These are phyloP conservation scores for Pluteus cervinus DNA, from an alignment of 768 basidiomycete genomes.

Conservation along the genomic window DNA sequence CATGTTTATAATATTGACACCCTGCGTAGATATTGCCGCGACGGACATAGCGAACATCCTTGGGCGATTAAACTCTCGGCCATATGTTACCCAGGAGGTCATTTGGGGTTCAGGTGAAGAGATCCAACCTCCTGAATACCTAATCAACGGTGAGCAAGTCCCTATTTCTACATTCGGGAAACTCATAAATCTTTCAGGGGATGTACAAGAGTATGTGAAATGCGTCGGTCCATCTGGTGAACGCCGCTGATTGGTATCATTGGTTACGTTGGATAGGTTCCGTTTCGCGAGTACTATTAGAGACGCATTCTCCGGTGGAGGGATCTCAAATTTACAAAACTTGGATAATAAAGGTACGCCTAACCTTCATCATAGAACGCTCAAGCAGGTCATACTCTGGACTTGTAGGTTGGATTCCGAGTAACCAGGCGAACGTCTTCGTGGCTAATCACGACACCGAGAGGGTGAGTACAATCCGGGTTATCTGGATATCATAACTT, in stretches of 20 bases:
- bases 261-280: constrained; percentile 32
- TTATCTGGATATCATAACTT: too few relatives aligned
- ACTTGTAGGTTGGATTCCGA: constrained; percentile 48
- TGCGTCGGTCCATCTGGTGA: too few relatives aligned
- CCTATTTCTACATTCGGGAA: neutral
- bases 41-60: constrained; percentile 51
- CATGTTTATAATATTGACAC: neutral
- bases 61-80: constrained; percentile 29
- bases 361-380: neutral
- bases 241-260: neutral
- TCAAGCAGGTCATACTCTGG: neutral
- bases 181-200: constrained; percentile 25
- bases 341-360: constrained; percentile 42
- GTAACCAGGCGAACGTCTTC: constrained; percentile 53
- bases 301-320: constrained; percentile 44
- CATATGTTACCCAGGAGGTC: constrained; percentile 64
- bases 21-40: constrained; percentile 42
- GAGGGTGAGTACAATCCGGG: constrained; percentile 25
- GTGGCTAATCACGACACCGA: constrained; percentile 71
- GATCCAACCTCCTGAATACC: constrained; percentile 52
- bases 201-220: constrained; percentile 64
- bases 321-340: constrained; percentile 46
- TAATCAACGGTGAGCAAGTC: constrained; percentile 39
- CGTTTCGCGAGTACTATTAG: constrained; percentile 49
- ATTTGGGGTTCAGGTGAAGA: constrained; percentile 47